phyloP scores from a whole-genome alignment of 75 land plant species.

The Cryptomeria japonica region DNA sequence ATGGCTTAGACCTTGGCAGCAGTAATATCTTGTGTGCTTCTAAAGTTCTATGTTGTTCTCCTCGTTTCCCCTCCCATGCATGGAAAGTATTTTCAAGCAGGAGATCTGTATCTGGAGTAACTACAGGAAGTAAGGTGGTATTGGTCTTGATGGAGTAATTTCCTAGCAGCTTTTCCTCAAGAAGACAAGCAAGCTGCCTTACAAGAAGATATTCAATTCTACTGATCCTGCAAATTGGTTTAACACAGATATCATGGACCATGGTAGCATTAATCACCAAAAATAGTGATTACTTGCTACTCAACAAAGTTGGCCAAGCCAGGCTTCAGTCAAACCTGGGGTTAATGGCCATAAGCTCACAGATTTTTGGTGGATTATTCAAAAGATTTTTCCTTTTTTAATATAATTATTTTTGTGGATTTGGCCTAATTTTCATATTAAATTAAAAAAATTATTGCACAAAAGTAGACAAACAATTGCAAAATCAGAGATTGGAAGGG shows the following conservation, averaged over 20 bases:
- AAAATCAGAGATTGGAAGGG: too few relatives aligned
- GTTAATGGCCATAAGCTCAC: too few relatives aligned
- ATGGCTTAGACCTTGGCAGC: neutral
- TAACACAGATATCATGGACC: neutral
- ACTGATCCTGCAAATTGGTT: neutral
- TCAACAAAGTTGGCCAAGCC: too few relatives aligned
- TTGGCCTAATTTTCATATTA: too few relatives aligned
- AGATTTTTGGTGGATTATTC: too few relatives aligned
- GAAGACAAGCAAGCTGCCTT: neutral
- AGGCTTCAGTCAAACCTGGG: too few relatives aligned
- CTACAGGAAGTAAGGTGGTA: neutral
- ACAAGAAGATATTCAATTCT: neutral
- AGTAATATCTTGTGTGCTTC: neutral
- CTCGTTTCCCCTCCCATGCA: neutral
- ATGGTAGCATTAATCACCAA: too few relatives aligned
- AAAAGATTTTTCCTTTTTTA: too few relatives aligned
- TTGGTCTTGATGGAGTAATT: neutral
- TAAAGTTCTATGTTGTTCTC: neutral
- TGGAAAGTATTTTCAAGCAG: neutral
- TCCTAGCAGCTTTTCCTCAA: neutral
- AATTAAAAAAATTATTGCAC: too few relatives aligned
- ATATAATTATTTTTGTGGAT: too few relatives aligned
- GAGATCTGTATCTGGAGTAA: neutral
- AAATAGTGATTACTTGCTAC: too few relatives aligned
- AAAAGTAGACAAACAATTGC: too few relatives aligned